Evolutionary conservation across 441 rosid species (phyloP), one percentile per base, ranked within the genome.

Genomic region (California macrophylla): DNA sequence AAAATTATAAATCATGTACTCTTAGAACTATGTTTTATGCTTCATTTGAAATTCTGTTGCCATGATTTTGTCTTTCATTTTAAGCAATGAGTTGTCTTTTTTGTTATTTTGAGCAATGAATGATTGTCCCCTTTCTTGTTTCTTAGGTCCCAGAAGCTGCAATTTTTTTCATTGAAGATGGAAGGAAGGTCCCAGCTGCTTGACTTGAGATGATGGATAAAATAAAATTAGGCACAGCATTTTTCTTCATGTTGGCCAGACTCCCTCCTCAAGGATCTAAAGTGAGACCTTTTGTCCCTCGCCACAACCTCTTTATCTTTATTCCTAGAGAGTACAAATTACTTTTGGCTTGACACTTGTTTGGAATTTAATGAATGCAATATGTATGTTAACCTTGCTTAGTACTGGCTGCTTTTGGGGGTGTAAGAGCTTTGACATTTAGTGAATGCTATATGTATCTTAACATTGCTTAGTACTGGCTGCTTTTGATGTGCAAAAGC

Each of bases 141-240:
- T 29, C 18, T 29, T 8, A 71, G 74, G 74, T 64, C 15, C 69
- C 74, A 0, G 69, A 71, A 34, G 47, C 69, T 47, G 74, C 74
- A 12, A 64, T 9, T 12, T 72, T 68, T 52, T 66, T 47, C 54
- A 16, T 68, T 16, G 66, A 72, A 69, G 72, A 71, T 42, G 74
- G 74, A 21, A 63, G 56, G 36, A 66, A 61, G 45, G 45, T 66
- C 70, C 69, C 68, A 15, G 79, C 74, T 42, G 83, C 77, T 72
- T 72, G 73, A 76, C 24, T 64, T 66, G 61, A 42, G 38, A 70
- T 12, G 45, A 28, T 34, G 69, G 30, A 8, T 7, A 61, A 56
- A 56, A 38, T 13, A 50, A 18, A 63, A 47, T 68, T 45, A 26
- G 54, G 42, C 3, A 42, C 62, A 26, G 47, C 24, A 56, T 47